These are phyloP conservation scores for Psilocybe cyanescens DNA, from an alignment of 768 basidiomycete species.

Conservation along the genomic window DNA sequence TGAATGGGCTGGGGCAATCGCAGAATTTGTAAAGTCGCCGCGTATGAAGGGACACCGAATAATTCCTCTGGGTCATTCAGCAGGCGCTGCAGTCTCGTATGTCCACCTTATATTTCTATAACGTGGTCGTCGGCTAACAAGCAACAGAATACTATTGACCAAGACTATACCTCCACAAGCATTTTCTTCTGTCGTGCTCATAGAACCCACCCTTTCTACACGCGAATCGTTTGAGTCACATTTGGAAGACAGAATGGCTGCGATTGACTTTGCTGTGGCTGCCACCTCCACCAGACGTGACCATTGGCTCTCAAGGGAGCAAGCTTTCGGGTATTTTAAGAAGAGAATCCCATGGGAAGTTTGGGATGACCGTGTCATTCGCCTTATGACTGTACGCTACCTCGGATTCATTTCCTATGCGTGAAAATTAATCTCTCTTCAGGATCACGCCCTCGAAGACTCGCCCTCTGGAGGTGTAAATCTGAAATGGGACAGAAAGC, in stretches of 20 bases:
- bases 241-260: conserved; percentile 39
- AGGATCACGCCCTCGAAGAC: conserved; percentile 42
- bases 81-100: conserved; percentile 44
- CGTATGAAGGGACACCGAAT: conserved; percentile 37
- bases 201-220: conserved; percentile 48
- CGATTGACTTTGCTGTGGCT: conserved; percentile 39
- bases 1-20: conserved; percentile 42
- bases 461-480: conserved; percentile 29
- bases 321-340: conserved; percentile 46
- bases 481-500: conserved; percentile 47
- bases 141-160: conserved; percentile 41
- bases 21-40: conserved; percentile 34
- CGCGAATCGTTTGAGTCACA: conserved; percentile 39
- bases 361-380: conserved; percentile 47
- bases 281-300: conserved; percentile 40
- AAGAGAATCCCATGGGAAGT: conserved; percentile 47
- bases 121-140: not conserved
- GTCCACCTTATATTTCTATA: conserved; percentile 4
- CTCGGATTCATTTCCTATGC: not conserved
- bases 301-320: conserved; percentile 42
- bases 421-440: not conserved
- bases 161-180: conserved; percentile 28
- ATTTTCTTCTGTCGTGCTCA: conserved; percentile 41
- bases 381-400: conserved; percentile 39
- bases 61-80: conserved; percentile 47